Percentiles rank a stretch among this genome's conserved stretches.
Evolutionary conservation across 306 rosid genomes (phyloP).

Genomic region (Argentina anserina): DNA sequence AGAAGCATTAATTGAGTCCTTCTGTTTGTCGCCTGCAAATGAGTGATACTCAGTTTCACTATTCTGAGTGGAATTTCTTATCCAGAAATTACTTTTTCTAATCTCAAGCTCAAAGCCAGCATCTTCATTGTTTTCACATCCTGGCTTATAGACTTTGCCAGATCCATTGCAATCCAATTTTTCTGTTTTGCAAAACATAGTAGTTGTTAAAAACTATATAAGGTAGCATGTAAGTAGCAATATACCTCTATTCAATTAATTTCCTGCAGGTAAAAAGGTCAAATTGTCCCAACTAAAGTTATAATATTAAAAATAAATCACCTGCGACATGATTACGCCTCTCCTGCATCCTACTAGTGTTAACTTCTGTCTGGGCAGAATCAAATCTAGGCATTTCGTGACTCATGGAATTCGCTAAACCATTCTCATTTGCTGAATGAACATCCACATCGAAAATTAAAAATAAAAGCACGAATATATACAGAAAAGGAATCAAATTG

Average conservation of each 20-base stretch:
- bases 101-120: constrained; percentile 36
- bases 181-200: constrained; percentile 28
- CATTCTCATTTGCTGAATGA: constrained; percentile 46
- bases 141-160: constrained; percentile 29
- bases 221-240: background rate
- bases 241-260: constrained; percentile 18
- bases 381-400: constrained; percentile 21
- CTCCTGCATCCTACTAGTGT: constrained; percentile 39
- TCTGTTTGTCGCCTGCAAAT: constrained; percentile 32
- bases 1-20: constrained; percentile 28
- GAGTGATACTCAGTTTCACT: constrained; percentile 38
- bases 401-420: constrained; percentile 37
- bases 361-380: constrained; percentile 23
- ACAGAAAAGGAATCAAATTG: constrained; percentile 1
- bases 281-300: background rate
- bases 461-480: background rate
- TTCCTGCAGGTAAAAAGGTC: constrained; percentile 24
- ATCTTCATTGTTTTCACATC: constrained; percentile 42
- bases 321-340: constrained; percentile 35
- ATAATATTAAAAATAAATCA: background rate
- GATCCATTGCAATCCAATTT: constrained; percentile 26
- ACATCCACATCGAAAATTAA: background rate
- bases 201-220: constrained; percentile 3
- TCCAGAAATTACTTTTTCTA: constrained; percentile 36
- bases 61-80: constrained; percentile 36